Percentiles rank a stretch among this genome's conserved stretches.
These are phyloP conservation scores for Petunia axillaris DNA, from an alignment of 257 asterid genomes.

Conservation along the genomic window DNA sequence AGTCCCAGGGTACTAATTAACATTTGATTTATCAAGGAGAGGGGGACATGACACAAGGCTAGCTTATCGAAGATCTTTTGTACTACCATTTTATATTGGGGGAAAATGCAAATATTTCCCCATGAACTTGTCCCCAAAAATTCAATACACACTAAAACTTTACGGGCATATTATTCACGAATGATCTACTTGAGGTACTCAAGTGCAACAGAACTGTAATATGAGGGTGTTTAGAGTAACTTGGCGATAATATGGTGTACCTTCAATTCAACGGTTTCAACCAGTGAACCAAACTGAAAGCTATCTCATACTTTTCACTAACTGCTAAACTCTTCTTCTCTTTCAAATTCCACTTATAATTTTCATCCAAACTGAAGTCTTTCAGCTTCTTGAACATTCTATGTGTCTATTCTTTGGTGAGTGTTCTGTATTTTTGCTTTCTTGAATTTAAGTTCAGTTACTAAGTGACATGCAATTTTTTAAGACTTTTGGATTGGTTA, in stretches of 20 bases:
- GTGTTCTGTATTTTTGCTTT: neutral
- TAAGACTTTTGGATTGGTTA: neutral
- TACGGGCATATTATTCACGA: no score
- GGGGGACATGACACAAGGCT: no score
- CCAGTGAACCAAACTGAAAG: conserved; percentile 13
- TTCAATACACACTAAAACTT: no score
- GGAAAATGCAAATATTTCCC: no score
- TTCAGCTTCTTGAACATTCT: neutral
- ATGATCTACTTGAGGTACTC: no score
- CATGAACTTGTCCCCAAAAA: no score
- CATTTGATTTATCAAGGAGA: no score
- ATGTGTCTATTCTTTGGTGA: neutral
- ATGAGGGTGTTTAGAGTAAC: neutral
- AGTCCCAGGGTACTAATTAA: no score
- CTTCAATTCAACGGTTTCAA: neutral
- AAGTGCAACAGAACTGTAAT: neutral
- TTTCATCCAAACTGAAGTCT: conserved; percentile 10
- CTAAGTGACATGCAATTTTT: neutral
- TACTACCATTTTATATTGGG: no score
- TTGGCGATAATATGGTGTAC: neutral
- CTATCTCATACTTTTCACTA: conserved; percentile 7
- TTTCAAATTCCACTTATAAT: neutral
- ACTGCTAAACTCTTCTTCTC: neutral
- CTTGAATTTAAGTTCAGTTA: neutral
- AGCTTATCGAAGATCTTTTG: no score